phyloP scores from a whole-genome alignment of 129 eudicot species.

The Escallonia rubra region DNA sequence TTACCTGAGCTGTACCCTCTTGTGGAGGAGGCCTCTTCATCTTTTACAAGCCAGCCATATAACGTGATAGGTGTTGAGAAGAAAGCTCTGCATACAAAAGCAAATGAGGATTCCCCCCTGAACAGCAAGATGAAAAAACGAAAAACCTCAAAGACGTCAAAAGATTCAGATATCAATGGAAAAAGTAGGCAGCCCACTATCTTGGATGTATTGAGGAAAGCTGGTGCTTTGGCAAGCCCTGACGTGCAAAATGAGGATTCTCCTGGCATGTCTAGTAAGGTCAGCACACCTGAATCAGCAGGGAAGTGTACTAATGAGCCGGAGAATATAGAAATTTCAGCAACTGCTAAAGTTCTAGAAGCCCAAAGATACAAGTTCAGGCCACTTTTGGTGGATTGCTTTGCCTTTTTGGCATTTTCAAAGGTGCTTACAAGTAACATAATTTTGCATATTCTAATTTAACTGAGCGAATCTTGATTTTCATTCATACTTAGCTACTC shows the following conservation, averaged over 20 bases:
- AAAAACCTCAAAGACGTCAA: slow-evolving; percentile 35
- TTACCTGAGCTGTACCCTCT: slow-evolving; percentile 60
- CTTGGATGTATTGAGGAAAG: slow-evolving; percentile 54
- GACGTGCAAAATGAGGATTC: slow-evolving; percentile 36
- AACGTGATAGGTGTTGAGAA: slow-evolving; percentile 19
- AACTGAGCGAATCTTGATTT: too few species aligned
- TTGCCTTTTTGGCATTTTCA: slow-evolving; percentile 48
- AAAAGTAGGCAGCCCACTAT: slow-evolving; percentile 60
- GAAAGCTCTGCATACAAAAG: slow-evolving; percentile 29
- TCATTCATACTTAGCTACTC: too few species aligned
- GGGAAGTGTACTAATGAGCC: slow-evolving; percentile 29
- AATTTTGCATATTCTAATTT: not conserved
- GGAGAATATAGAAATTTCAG: slow-evolving; percentile 46
- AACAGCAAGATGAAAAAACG: slow-evolving; percentile 34
- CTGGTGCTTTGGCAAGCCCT: slow-evolving; percentile 42
- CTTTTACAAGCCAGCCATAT: slow-evolving; percentile 27
- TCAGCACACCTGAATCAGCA: slow-evolving; percentile 36
- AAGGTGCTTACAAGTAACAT: slow-evolving; percentile 31
- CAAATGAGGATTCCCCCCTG: slow-evolving; percentile 33
- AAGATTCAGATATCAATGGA: slow-evolving; percentile 35
- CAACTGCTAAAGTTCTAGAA: slow-evolving; percentile 44
- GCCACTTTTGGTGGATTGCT: slow-evolving; percentile 64
- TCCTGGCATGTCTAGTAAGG: slow-evolving; percentile 25
- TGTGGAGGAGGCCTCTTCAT: slow-evolving; percentile 14
- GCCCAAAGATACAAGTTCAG: slow-evolving; percentile 72